Evolutionary conservation across 1,284 basidiomycete genomes (phyloP).

Genomic region (Trametes hirsuta): DNA sequence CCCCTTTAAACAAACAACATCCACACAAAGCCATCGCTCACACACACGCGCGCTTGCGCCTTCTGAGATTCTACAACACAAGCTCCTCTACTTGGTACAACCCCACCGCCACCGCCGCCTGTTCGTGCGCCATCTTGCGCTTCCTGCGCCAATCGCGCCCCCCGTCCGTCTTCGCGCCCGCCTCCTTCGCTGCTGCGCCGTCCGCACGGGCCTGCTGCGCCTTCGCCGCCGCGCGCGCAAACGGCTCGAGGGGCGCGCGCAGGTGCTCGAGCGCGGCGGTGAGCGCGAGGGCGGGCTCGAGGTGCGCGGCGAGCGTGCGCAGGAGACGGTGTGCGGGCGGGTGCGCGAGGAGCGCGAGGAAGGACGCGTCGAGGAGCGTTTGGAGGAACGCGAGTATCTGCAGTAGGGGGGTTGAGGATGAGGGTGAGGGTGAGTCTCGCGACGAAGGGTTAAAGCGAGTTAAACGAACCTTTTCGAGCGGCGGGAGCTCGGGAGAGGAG

Average conservation of each 20-base stretch:
- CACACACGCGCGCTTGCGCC: neutral
- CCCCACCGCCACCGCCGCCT: slow-evolving; percentile 56
- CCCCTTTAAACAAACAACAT: too few relatives aligned
- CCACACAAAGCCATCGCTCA: neutral
- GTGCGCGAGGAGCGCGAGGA: slow-evolving; percentile 64
- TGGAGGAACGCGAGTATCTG: slow-evolving; percentile 65
- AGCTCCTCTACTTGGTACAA: slow-evolving; percentile 75
- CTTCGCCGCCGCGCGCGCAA: slow-evolving; percentile 50
- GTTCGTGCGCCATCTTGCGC: slow-evolving; percentile 54
- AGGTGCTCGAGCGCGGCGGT: slow-evolving; percentile 55
- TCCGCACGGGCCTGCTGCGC: slow-evolving; percentile 30
- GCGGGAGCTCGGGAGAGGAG: slow-evolving; percentile 18
- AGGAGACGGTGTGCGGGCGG: slow-evolving; percentile 57
- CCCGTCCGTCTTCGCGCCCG: slow-evolving; percentile 44
- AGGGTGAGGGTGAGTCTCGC: neutral
- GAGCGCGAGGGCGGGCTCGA: slow-evolving; percentile 57
- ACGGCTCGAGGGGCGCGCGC: slow-evolving; percentile 62
- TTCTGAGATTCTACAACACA: slow-evolving; percentile 42
- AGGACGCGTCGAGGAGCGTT: slow-evolving; percentile 67
- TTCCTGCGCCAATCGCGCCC: slow-evolving; percentile 61
- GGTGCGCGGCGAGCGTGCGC: slow-evolving; percentile 47
- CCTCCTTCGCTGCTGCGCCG: neutral
- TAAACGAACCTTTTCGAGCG: slow-evolving; percentile 51
- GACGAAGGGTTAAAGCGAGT: neutral
- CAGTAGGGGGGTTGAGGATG: neutral